Evolutionary conservation across 164 flowering plant species (phyloP).

Genomic region (Stephania yunnanensis): DNA sequence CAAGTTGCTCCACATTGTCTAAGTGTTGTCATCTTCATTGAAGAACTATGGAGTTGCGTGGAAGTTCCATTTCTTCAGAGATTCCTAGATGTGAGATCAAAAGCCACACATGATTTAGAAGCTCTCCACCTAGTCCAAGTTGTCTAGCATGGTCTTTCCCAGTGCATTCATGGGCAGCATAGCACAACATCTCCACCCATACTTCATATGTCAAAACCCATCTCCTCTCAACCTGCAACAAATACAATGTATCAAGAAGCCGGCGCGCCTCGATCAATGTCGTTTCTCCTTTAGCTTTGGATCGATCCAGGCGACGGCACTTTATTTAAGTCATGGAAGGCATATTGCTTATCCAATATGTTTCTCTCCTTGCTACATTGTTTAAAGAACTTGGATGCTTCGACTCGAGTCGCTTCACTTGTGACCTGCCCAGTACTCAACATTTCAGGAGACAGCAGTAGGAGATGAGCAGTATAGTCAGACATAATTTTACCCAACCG

Average conservation of each 20-base stretch:
- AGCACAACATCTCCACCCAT: slow-evolving; percentile 14
- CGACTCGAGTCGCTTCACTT: slow-evolving; percentile 18
- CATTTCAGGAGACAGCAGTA: slow-evolving; percentile 13
- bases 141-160: slow-evolving; percentile 11
- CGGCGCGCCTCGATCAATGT: slow-evolving; percentile 15
- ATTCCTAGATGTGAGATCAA: not conserved
- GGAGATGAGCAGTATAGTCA: slow-evolving; percentile 18
- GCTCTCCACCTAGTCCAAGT: slow-evolving; percentile 15
- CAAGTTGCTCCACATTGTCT: too few relatives aligned
- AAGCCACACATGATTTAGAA: slow-evolving; percentile 15
- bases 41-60: not conserved
- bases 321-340: not conserved
- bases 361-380: not conserved
- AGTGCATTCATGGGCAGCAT: slow-evolving; percentile 7
- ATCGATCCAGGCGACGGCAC: not conserved
- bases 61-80: not conserved
- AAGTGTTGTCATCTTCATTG: too few relatives aligned
- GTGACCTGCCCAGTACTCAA: slow-evolving; percentile 13
- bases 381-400: slow-evolving; percentile 12
- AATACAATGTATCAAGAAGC: not conserved
- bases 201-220: slow-evolving; percentile 13
- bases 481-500: slow-evolving; percentile 11
- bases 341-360: not conserved
- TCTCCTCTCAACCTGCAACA: not conserved
- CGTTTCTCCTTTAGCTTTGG: slow-evolving; percentile 14